phyloP scores from a whole-genome alignment of 106 monocot genomes.

The Apostasia ramifera region DNA sequence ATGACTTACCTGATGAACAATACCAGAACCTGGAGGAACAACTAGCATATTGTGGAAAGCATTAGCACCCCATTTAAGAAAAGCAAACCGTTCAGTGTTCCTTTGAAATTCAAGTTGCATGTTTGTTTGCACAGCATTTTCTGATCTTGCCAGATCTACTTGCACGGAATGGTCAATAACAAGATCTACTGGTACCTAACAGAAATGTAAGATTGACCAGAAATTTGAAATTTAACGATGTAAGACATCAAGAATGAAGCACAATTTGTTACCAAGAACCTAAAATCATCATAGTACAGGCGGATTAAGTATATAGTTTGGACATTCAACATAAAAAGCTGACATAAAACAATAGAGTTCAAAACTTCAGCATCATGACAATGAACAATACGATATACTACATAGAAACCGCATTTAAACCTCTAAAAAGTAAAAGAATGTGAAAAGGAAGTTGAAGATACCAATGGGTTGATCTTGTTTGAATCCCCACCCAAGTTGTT shows the following conservation, averaged over 20 bases:
- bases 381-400: too few relatives aligned
- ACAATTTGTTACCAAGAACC: not conserved
- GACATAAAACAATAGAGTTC: not conserved
- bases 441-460: slow-evolving; percentile 11
- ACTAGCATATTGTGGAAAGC: slow-evolving; percentile 96
- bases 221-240: too few relatives aligned
- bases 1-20: slow-evolving; percentile 82
- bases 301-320: not conserved
- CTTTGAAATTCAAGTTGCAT: slow-evolving; percentile 87
- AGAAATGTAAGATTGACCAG: not conserved
- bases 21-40: slow-evolving; percentile 96
- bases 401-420: too few relatives aligned
- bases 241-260: too few relatives aligned
- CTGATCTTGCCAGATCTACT: slow-evolving; percentile 71
- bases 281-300: not conserved
- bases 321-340: too few relatives aligned
- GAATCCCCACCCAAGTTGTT: slow-evolving; percentile 69
- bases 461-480: slow-evolving; percentile 82
- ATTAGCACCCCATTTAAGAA: slow-evolving; percentile 94
- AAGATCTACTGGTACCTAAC: slow-evolving; percentile 76
- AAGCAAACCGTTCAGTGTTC: slow-evolving; percentile 93
- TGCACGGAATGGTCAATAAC: slow-evolving; percentile 91
- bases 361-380: not conserved
- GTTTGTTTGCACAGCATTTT: slow-evolving; percentile 82
- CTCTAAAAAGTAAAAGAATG: not conserved